phyloP scores from a whole-genome alignment of 2,329 filamentous ascomycete genomes.

The Fusarium tuaranense region DNA sequence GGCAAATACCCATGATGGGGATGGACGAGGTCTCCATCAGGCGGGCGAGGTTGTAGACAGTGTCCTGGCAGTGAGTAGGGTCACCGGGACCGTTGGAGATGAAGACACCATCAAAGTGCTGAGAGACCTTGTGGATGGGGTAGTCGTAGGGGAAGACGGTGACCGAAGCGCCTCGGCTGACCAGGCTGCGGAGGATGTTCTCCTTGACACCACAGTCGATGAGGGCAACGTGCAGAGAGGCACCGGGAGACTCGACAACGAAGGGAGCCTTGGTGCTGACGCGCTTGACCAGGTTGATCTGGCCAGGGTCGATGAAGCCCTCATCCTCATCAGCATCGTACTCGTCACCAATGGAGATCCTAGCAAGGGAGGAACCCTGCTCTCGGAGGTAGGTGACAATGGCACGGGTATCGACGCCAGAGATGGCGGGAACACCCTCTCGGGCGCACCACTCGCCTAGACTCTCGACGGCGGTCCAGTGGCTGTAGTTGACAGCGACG shows the following conservation, averaged over 20 bases:
- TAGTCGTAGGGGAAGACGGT: slow-evolving; percentile 97
- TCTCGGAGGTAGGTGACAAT: slow-evolving; percentile 97
- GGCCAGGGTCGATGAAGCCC: slow-evolving; percentile 92
- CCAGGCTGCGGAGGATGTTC: slow-evolving; percentile 96
- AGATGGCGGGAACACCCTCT: slow-evolving; percentile 95
- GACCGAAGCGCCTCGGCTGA: slow-evolving; percentile 89
- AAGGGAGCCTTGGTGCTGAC: slow-evolving; percentile 99
- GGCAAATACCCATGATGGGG: slow-evolving; percentile 97
- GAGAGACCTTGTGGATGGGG: slow-evolving; percentile 96
- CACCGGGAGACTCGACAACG: slow-evolving; percentile 86
- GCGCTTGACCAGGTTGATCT: slow-evolving; percentile 95
- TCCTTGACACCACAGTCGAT: slow-evolving; percentile 99
- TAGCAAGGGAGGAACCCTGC: slow-evolving; percentile 94
- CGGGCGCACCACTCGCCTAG: slow-evolving; percentile 94
- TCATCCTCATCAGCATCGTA: slow-evolving; percentile 99
- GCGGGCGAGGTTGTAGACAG: slow-evolving; percentile 90
- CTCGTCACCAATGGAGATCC: slow-evolving; percentile 95
- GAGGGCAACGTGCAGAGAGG: slow-evolving; percentile 90
- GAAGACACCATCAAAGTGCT: slow-evolving; percentile 98
- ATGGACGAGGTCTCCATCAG: slow-evolving; percentile 92
- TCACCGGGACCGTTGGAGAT: slow-evolving; percentile 99
- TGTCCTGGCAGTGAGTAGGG: slow-evolving; percentile 95
- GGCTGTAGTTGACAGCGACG: slow-evolving; percentile 92
- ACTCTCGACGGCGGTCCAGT: slow-evolving; percentile 98
- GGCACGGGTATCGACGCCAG: slow-evolving; percentile 94